Percentiles rank a stretch among this genome's conserved stretches.
phyloP scores from a whole-genome alignment of 225 moss, liverwort and hornwort species.

The Bryum argenteum region DNA sequence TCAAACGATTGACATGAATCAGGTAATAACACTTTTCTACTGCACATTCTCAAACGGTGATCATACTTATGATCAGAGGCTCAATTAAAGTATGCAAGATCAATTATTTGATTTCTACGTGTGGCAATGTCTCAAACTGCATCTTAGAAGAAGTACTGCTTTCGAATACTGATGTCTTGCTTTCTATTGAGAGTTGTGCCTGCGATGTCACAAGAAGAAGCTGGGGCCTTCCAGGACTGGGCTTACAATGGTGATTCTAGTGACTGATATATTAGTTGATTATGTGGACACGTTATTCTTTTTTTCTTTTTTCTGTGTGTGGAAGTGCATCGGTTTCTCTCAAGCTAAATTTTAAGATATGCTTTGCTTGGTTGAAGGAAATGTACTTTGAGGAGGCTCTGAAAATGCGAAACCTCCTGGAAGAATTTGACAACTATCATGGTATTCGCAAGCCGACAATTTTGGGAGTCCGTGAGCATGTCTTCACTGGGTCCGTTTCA shows the following conservation, averaged over 20 bases:
- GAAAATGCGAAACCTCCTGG: conserved; percentile 51
- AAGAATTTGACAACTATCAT: conserved; percentile 38
- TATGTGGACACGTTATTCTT: too few species aligned
- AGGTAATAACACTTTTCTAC: conserved; percentile 30
- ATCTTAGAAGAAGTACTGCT: background rate
- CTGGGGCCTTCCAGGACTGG: too few species aligned
- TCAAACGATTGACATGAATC: conserved; percentile 58
- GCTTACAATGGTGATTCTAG: too few species aligned
- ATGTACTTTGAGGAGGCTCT: conserved; percentile 51
- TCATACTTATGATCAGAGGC: conserved; percentile 1
- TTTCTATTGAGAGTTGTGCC: background rate
- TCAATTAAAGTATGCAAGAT: background rate
- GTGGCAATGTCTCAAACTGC: background rate
- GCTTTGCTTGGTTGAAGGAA: conserved; percentile 35
- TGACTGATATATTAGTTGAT: too few species aligned
- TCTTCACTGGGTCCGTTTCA: conserved; percentile 69
- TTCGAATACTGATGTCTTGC: background rate
- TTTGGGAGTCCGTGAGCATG: conserved; percentile 51
- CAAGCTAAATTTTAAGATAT: conserved; percentile 10
- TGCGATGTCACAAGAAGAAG: background rate
- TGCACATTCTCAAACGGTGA: background rate
- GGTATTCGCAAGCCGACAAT: conserved; percentile 35
- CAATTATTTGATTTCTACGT: background rate
- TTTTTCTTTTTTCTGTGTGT: too few species aligned
- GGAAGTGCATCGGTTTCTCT: too few species aligned